Base-by-base conservation (phyloP, 257 asterid genomes). In the Nicotiana otophora region DNA sequence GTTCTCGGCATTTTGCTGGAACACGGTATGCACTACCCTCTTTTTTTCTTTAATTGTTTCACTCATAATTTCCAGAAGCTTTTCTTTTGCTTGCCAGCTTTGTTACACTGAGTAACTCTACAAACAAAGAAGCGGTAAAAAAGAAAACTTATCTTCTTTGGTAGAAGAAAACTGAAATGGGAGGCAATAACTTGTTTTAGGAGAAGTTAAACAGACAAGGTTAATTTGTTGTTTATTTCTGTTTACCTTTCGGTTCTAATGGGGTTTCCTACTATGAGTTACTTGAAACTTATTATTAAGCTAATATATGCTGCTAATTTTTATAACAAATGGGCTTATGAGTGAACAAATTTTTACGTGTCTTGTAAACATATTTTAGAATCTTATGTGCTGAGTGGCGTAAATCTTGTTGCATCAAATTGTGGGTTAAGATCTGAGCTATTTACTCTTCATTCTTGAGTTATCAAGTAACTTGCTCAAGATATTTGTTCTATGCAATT, bases 1-100 rank as follows among this genome's bases (percentile, higher is more conserved):
- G 99, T 77, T 96, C 99, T 84, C 97, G 99, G 82, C 98, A 96
- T 87, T 96, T 96, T 91, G 99, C 99, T 55, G 99, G 99, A 81
- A 96, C 99, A 81, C 99, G 99, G 99, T 96, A 90, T 66, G 86
- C 62, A 14, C 53, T 77, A 11, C 65, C 72, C 83, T 16, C 80
- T 62, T 82, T 77, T 84, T 42, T 64, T 33, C 78, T 5, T 16
- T 33, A 36, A 78, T 78, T 42, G 2, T 82, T 81, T 28, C 20
- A 64, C 7, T 46, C 7, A 2, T 74, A 74, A 46, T 48, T 48
- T 74, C 5, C 42, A 16, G 55, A 9, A 36, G 82, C 15, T 78
- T 36, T 60, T 78, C 39, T 78, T 63, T 78, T 78, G 39, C 14
- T 42, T 20, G 12, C n/a, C 77, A 39, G 57, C 57, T 69, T 34